Conservation (phyloP, 106 monocot genomes). For the Chionographis japonica region DNA sequence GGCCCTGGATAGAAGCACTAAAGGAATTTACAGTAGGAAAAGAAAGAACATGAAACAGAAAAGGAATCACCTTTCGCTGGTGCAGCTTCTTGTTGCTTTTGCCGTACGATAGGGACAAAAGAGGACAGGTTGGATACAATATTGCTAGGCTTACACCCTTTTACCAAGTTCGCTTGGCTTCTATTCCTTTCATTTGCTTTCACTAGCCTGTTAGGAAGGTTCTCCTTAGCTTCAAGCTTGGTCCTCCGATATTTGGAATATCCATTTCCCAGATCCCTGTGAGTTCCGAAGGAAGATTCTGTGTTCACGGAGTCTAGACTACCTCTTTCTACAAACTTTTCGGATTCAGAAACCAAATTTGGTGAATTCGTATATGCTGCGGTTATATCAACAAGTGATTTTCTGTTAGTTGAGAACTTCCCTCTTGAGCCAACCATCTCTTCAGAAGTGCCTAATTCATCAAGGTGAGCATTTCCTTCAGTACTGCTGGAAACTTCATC, state of each 20-base stretch:
- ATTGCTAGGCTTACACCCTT: slow-evolving; percentile 37
- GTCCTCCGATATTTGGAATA: slow-evolving; percentile 1
- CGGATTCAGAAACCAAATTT: slow-evolving; percentile 8
- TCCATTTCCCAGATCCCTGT: slow-evolving; percentile 5
- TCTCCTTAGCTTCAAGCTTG: slow-evolving; percentile 1
- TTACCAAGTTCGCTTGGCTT: slow-evolving; percentile 12
- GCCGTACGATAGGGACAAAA: slow-evolving; percentile 57
- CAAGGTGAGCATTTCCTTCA: slow-evolving; percentile 34
- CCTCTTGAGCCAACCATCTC: slow-evolving; percentile 9
- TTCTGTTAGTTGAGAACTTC: slow-evolving; percentile 18
- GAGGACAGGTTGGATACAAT: slow-evolving; percentile 55
- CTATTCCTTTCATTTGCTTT: slow-evolving; percentile 16
- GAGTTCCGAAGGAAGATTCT: neutral
- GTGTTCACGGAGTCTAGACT: slow-evolving; percentile 17
- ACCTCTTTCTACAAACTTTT: slow-evolving; percentile 9
- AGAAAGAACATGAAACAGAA: neutral
- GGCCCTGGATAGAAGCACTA: neutral
- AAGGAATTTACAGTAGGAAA: neutral
- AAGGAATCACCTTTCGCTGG: slow-evolving; percentile 23
- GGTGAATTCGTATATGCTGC: slow-evolving; percentile 36
- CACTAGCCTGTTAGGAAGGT: slow-evolving; percentile 12
- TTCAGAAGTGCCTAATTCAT: slow-evolving; percentile 10
- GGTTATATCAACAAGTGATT: slow-evolving; percentile 40
- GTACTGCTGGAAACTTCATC: slow-evolving; percentile 57
- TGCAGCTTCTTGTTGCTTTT: slow-evolving; percentile 52